Conservation (phyloP, 2,329 filamentous ascomycete species). For the Coniochaeta hoffmannii region DNA sequence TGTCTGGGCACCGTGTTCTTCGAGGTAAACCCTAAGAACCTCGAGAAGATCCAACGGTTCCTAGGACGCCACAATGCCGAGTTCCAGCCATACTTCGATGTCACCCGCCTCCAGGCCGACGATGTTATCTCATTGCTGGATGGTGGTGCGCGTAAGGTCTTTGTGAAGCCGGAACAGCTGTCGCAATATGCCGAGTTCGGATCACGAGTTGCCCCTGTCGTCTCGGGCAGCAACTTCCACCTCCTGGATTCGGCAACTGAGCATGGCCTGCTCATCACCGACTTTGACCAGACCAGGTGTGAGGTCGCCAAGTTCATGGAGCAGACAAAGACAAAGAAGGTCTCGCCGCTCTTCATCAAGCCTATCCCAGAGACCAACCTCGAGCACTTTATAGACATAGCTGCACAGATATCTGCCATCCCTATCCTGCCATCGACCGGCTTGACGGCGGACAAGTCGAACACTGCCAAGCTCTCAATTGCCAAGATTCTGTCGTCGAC, state of each 20-base stretch:
- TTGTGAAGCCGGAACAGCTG: conserved; percentile 67
- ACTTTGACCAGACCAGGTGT: conserved; percentile 37
- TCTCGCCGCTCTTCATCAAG: conserved; percentile 42
- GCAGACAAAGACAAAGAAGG: conserved; percentile 35
- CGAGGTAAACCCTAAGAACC: conserved; percentile 33
- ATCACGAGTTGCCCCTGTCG: conserved; percentile 45
- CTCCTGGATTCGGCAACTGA: conserved; percentile 25
- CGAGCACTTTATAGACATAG: conserved; percentile 37
- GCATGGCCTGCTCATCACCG: conserved; percentile 45
- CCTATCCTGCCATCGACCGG: conserved; percentile 66
- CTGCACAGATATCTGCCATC: conserved; percentile 49
- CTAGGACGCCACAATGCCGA: conserved; percentile 42
- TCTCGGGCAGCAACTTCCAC: conserved; percentile 23
- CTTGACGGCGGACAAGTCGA: conserved; percentile 61
- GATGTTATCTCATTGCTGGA: conserved; percentile 77
- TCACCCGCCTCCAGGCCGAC: conserved; percentile 56
- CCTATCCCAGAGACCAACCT: conserved; percentile 38
- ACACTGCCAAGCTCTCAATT: conserved; percentile 55
- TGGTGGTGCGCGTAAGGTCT: conserved; percentile 75
- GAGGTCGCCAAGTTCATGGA: conserved; percentile 36
- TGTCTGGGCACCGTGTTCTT: conserved; percentile 54
- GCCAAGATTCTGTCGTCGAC: conserved; percentile 64
- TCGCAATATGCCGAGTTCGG: conserved; percentile 48
- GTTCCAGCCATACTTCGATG: conserved; percentile 67
- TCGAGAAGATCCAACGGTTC: conserved; percentile 37